A percentile compares a stretch with the other conserved stretches of the same genome.
phyloP scores from a whole-genome alignment of 2,329 filamentous ascomycete genomes.

The Didymella sp. region DNA sequence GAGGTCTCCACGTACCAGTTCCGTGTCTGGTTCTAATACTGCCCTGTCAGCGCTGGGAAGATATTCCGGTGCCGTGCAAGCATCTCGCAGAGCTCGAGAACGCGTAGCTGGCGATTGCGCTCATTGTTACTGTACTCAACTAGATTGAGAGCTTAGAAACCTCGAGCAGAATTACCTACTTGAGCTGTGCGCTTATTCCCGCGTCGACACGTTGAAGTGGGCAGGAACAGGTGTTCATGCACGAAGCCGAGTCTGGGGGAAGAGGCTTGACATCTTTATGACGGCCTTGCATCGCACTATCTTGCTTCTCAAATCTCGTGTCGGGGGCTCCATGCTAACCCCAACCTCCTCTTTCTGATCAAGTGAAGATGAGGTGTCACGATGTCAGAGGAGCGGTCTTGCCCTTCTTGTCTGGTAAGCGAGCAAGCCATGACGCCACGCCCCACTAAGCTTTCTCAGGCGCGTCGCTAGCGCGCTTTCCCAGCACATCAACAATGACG shows the following conservation, averaged over 20 bases:
- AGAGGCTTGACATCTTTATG: not conserved
- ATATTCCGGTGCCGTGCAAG: too few species aligned
- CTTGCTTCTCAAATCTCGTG: not conserved
- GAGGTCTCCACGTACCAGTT: too few species aligned
- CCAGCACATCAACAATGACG: slow-evolving; percentile 4
- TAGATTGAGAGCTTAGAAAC: too few species aligned
- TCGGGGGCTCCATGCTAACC: not conserved
- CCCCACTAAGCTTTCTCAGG: slow-evolving; percentile 10
- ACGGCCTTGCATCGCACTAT: not conserved
- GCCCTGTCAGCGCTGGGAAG: too few species aligned
- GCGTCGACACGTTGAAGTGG: too few species aligned
- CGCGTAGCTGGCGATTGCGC: too few species aligned
- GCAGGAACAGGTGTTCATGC: too few species aligned
- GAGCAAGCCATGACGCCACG: slow-evolving; percentile 10
- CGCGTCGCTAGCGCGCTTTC: not conserved
- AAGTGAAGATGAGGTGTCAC: not conserved
- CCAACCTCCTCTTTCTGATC: not conserved
- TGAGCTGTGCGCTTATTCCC: too few species aligned
- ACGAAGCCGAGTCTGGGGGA: not conserved
- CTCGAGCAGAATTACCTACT: too few species aligned
- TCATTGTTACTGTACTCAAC: too few species aligned
- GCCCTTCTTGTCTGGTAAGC: not conserved
- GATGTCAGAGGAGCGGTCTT: not conserved
- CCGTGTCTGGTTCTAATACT: too few species aligned
- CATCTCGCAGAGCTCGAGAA: too few species aligned